Evolutionary conservation across 2,329 filamentous ascomycete genomes (phyloP).

Genomic region (Apiospora aurea): DNA sequence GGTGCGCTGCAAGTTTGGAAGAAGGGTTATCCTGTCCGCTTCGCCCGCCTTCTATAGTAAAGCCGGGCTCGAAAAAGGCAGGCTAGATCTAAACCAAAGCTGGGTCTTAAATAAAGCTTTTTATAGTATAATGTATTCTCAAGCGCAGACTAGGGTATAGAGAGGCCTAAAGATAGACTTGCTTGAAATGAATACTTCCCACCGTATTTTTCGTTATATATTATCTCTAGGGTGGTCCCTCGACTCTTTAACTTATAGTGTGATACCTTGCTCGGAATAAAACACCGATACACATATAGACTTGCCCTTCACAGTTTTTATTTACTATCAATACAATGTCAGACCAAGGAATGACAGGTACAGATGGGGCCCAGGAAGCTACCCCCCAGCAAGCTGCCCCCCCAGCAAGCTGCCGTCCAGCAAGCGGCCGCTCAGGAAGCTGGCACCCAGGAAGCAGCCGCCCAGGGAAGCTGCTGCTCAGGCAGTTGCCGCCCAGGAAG

Average conservation of each 20-base stretch:
- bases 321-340: not conserved
- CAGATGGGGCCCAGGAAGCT: not conserved
- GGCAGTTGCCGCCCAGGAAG: no score
- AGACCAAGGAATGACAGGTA: not conserved
- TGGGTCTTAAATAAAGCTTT: slow-evolving; percentile 1
- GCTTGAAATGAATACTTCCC: not conserved
- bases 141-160: not conserved
- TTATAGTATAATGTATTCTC: not conserved
- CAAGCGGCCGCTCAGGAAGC: no score
- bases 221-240: not conserved
- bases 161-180: not conserved
- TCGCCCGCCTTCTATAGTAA: not conserved
- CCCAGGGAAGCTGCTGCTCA: no score
- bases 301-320: not conserved
- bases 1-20: not conserved
- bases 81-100: not conserved
- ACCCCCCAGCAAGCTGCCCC: not conserved
- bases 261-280: not conserved
- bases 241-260: not conserved
- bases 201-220: not conserved
- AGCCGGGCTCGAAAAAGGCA: not conserved
- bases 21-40: not conserved
- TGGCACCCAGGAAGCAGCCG: no score
- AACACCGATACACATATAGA: not conserved
- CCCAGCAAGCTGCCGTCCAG: not conserved